Evolutionary conservation across 2,329 filamentous ascomycete genomes (phyloP).

Genomic region (Ceratocystis lukuohia): DNA sequence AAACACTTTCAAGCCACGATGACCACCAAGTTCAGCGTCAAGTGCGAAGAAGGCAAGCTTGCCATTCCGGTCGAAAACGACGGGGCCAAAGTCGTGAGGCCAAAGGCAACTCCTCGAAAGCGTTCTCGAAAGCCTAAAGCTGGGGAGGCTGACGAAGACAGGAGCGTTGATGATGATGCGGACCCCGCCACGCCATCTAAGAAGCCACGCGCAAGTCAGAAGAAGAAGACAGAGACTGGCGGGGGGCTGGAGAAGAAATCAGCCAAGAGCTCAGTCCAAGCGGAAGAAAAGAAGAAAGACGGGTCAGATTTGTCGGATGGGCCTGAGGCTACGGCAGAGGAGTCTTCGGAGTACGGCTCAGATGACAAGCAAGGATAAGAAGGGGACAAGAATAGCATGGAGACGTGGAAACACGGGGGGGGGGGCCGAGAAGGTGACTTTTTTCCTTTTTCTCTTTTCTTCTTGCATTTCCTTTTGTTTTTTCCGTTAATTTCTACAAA

Average conservation of each 20-base stretch:
- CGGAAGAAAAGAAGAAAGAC: background rate
- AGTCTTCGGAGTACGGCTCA: background rate
- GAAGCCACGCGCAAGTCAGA: background rate
- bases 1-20: constrained; percentile 10
- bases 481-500: background rate
- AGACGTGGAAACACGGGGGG: background rate
- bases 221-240: background rate
- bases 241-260: background rate
- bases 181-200: background rate
- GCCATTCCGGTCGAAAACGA: background rate
- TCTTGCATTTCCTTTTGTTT: background rate
- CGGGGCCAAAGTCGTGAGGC: background rate
- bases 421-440: background rate
- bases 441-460: background rate
- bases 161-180: background rate
- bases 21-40: background rate
- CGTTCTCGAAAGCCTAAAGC: background rate
- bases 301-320: background rate
- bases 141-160: background rate
- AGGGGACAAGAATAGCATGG: background rate
- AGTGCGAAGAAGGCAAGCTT: background rate
- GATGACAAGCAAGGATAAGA: background rate
- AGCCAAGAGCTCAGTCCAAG: background rate
- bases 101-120: background rate
- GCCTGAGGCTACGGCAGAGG: background rate